Evolutionary conservation across 2,329 filamentous ascomycete species (phyloP), one percentile per base, ranked within the genome.

Genomic region (Arthroderma sp.): DNA sequence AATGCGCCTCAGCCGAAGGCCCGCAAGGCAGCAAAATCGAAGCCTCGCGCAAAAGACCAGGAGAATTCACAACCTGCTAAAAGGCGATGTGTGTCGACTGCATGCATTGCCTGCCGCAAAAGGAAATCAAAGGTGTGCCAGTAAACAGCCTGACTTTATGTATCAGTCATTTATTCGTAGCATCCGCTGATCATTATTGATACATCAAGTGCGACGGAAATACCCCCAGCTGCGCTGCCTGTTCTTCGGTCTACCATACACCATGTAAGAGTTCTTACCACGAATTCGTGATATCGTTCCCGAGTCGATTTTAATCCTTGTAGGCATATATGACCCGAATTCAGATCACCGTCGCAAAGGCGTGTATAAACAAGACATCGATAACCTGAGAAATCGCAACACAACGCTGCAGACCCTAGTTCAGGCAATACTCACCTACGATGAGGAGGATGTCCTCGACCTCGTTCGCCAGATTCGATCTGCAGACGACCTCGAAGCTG

Each of bases 271-370:
- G 11, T 4, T 29, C 8, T 33, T 44, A 36, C 31, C n/a, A 47
- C 5, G 6, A 10, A 39, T 39, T 39, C 8, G n/a, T 39, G 15
- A 37, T n/a, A 34, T 4, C 15, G 7, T 8, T 15, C 28, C 5
- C 27, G 36, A 15, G 30, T 38, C 40, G 15, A 22, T 22, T 22
- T 22, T 22, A 29, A 32, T 38, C 43, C 29, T 43, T 9, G 2
- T 39, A 66, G 95, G 91, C 62, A 74, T 95, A 52, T 96, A 96
- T 70, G 89, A 96, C 59, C 89, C 88, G 3, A 93, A 88, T 59
- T 94, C 88, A 47, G 91, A 98, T 62, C 88, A 95, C 62, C 83
- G 91, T 41, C 82, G 91, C 42, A 96, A 96, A 63, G 91, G 91
- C 48, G 91, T 96, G 40, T 96, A 96, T 64, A 88, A 89, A 58